Conservation (phyloP, 768 basidiomycete genomes). For the Lactarius hatsudake region DNA sequence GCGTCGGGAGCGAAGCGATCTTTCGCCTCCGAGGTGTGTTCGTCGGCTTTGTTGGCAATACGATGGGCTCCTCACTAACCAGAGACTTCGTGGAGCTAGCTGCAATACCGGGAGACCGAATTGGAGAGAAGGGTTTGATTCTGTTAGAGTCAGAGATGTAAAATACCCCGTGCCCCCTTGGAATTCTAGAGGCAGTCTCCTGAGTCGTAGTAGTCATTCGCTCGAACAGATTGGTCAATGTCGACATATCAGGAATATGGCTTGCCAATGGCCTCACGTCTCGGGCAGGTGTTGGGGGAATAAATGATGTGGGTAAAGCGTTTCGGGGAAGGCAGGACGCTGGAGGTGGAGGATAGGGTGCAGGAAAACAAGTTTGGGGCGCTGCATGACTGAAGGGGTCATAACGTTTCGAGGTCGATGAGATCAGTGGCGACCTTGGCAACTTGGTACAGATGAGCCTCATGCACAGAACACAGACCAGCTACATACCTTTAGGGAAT, state of each 20-base stretch:
- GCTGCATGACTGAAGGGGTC: background rate
- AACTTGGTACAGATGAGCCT: constrained; percentile 5
- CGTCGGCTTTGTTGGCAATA: background rate
- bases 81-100: background rate
- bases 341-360: constrained; percentile 6
- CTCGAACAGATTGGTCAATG: background rate
- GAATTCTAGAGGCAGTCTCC: background rate
- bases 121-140: background rate
- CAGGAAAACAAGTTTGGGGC: constrained; percentile 11
- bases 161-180: background rate
- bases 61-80: background rate
- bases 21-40: constrained; percentile 8
- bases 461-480: background rate
- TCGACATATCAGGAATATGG: background rate
- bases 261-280: background rate
- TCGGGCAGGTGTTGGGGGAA: background rate
- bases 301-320: background rate
- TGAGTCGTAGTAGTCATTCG: background rate
- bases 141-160: background rate
- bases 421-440: no score
- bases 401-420: background rate
- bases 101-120: background rate
- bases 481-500: background rate
- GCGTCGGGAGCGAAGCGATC: constrained; percentile 15
- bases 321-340: background rate